Evolutionary conservation across 208 protist genomes (phyloP).

Genomic region (Herpetomonas tarakana): DNA sequence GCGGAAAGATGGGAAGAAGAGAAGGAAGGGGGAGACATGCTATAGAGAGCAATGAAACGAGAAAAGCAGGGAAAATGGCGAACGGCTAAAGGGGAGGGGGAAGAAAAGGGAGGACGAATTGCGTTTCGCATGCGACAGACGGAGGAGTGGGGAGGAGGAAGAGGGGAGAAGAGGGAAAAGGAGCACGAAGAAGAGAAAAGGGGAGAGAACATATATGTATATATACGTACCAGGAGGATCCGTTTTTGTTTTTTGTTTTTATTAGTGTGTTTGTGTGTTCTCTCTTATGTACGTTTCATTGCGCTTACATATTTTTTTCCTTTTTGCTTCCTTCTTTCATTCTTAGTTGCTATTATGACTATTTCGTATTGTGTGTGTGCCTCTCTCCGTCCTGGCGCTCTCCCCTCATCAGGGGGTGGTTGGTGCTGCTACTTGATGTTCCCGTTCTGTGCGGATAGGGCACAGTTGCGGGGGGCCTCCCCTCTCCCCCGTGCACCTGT

Average conservation of each 20-base stretch:
- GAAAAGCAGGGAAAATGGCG: slow-evolving; percentile 9
- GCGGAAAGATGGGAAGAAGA: neutral
- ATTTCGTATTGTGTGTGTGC: neutral
- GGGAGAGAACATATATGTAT: slow-evolving; percentile 3
- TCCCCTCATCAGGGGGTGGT: no score
- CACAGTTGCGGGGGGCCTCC: no score
- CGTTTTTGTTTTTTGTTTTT: slow-evolving; percentile 9
- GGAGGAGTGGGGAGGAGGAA: no score
- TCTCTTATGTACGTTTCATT: slow-evolving; percentile 5
- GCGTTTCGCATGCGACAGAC: no score
- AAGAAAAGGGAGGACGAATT: slow-evolving; percentile 11
- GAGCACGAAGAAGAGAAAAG: slow-evolving; percentile 7
- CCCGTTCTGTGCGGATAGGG: no score
- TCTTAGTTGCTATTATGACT: neutral
- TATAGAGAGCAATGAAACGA: neutral
- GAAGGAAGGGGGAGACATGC: slow-evolving; percentile 5
- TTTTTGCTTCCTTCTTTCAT: slow-evolving; percentile 11
- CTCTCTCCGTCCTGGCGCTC: no score
- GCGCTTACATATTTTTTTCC: slow-evolving; percentile 13
- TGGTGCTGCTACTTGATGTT: no score
- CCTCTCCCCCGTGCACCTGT: no score
- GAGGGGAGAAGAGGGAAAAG: no score
- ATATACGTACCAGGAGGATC: neutral
- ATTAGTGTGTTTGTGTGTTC: slow-evolving; percentile 11
- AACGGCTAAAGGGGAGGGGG: slow-evolving; percentile 5